Evolutionary conservation across 352 stramenopile species (phyloP).

Genomic region (Pythium rishiriense): DNA sequence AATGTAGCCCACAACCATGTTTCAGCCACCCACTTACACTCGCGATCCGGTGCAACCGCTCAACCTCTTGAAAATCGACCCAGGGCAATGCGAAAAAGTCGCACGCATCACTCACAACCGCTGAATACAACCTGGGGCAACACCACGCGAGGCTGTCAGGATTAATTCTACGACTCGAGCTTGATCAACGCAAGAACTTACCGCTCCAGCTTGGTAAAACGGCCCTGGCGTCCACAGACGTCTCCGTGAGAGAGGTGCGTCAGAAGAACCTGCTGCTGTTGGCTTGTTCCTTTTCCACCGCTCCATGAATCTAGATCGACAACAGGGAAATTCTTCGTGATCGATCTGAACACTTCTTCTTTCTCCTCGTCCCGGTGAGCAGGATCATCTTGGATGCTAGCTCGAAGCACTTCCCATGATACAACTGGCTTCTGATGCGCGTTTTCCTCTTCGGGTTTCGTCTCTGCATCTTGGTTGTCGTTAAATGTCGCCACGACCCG

Average conservation of each 20-base stretch:
- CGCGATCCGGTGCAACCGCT: constrained; percentile 20
- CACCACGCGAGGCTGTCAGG: background rate
- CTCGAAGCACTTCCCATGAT: constrained; percentile 30
- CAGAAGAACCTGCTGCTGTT: constrained; percentile 17
- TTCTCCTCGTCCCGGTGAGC: constrained; percentile 5
- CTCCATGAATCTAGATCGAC: constrained; percentile 16
- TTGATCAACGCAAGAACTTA: background rate
- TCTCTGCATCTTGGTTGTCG: constrained; percentile 11
- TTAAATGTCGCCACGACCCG: constrained; percentile 30
- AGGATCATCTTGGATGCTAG: constrained; percentile 4
- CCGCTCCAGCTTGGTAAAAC: constrained; percentile 15
- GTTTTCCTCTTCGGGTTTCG: background rate
- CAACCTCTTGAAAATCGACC: constrained; percentile 20
- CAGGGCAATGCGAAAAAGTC: constrained; percentile 27
- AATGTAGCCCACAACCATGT: too few species aligned
- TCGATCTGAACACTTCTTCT: constrained; percentile 13
- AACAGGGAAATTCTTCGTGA: background rate
- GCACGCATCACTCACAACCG: constrained; percentile 25
- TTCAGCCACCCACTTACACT: constrained; percentile 6
- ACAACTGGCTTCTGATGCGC: constrained; percentile 9
- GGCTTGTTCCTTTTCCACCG: background rate
- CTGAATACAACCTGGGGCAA: constrained; percentile 28
- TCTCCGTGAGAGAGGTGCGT: constrained; percentile 15
- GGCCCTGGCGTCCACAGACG: constrained; percentile 23
- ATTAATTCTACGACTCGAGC: background rate